Conservation (phyloP, 345 rosid species). For the Gossypium longicalyx region DNA sequence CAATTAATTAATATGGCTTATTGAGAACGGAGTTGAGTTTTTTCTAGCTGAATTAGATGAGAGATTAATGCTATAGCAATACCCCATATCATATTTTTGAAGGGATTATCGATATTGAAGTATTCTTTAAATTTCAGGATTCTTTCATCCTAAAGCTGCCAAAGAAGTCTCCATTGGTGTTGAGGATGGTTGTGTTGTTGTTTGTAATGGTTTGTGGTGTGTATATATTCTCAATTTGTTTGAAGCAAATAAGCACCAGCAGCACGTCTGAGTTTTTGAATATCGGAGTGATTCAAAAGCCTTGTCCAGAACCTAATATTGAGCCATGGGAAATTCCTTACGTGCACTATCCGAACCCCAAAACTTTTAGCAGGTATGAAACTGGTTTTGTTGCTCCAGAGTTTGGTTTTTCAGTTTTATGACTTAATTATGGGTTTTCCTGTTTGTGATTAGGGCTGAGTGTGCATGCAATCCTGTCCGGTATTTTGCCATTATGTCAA, state of each 20-base stretch:
- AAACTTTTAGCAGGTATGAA: slow-evolving; percentile 68
- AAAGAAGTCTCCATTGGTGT: slow-evolving; percentile 76
- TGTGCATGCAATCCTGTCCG: slow-evolving; percentile 87
- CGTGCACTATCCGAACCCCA: slow-evolving; percentile 78
- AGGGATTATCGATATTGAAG: not conserved
- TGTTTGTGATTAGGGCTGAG: slow-evolving; percentile 60
- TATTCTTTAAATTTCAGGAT: slow-evolving; percentile 46
- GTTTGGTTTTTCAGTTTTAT: not conserved
- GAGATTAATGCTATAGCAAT: slow-evolving; percentile 1
- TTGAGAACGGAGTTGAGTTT: slow-evolving; percentile 2
- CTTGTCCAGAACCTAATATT: slow-evolving; percentile 69
- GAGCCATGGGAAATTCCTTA: slow-evolving; percentile 93
- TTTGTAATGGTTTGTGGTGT: slow-evolving; percentile 80
- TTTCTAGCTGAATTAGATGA: not conserved
- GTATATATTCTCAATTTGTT: slow-evolving; percentile 76
- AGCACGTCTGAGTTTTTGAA: slow-evolving; percentile 44
- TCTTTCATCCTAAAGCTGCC: slow-evolving; percentile 59
- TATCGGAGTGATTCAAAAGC: slow-evolving; percentile 48
- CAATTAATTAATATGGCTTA: slow-evolving; percentile 4
- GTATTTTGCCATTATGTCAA: slow-evolving; percentile 89
- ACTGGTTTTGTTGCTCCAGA: not conserved
- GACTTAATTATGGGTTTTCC: slow-evolving; percentile 16
- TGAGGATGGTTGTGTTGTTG: slow-evolving; percentile 75
- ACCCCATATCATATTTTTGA: not conserved
- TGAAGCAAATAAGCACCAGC: slow-evolving; percentile 62